Evolutionary conservation across 1,139 yeast genomes (phyloP).

Genomic region (Casaregolazyma suthepensis): DNA sequence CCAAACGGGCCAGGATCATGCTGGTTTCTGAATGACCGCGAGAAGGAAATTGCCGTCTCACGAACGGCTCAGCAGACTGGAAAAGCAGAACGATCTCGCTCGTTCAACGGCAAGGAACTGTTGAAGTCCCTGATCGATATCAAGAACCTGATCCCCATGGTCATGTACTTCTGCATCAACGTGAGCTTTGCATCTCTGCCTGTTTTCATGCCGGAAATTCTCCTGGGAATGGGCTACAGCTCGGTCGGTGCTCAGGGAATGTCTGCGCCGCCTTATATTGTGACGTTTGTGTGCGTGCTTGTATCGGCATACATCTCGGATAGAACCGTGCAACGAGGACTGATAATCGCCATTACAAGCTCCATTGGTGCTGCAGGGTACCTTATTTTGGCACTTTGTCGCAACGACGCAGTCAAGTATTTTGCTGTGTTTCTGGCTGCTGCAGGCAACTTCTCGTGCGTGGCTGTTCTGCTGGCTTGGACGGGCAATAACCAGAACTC

Average conservation of each 20-base stretch:
- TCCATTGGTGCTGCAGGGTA: slow-evolving; percentile 28
- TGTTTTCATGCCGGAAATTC: slow-evolving; percentile 25
- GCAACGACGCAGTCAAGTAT: slow-evolving; percentile 25
- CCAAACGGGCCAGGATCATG: slow-evolving; percentile 44
- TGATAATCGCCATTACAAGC: slow-evolving; percentile 23
- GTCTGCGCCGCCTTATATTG: slow-evolving; percentile 27
- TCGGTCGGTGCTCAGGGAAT: slow-evolving; percentile 26
- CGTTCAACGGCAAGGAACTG: slow-evolving; percentile 18
- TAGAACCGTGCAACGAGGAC: slow-evolving; percentile 23
- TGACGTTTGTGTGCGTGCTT: slow-evolving; percentile 22
- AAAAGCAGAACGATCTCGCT: slow-evolving; percentile 15
- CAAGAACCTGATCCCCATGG: slow-evolving; percentile 20
- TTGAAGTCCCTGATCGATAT: slow-evolving; percentile 18
- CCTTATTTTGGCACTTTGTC: slow-evolving; percentile 25
- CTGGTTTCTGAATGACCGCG: slow-evolving; percentile 24
- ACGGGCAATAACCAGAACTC: slow-evolving; percentile 31
- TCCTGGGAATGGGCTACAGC: slow-evolving; percentile 27
- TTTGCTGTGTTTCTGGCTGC: slow-evolving; percentile 32
- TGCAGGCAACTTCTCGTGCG: slow-evolving; percentile 30
- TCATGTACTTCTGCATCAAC: slow-evolving; percentile 28
- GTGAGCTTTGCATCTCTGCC: slow-evolving; percentile 29
- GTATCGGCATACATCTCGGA: slow-evolving; percentile 22
- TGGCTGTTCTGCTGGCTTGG: slow-evolving; percentile 29
- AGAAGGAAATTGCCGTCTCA: slow-evolving; percentile 25
- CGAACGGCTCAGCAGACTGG: slow-evolving; percentile 25